Evolutionary conservation across 257 asterid species (phyloP).

Genomic region (Ligustrum vulgare): DNA sequence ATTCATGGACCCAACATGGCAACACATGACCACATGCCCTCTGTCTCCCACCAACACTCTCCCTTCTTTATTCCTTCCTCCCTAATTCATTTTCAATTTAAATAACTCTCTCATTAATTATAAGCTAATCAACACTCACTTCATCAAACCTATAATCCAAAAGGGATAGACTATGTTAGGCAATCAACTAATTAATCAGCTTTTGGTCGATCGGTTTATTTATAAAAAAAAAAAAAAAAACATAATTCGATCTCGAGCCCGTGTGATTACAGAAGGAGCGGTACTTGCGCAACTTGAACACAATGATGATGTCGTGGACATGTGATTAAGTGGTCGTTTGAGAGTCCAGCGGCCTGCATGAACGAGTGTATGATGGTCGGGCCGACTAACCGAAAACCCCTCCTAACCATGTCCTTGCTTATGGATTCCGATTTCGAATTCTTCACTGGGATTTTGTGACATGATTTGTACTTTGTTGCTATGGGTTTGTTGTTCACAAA

Average conservation of each 20-base stretch:
- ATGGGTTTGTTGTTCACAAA: constrained; percentile 69
- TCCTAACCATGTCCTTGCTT: constrained; percentile 82
- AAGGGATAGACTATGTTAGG: constrained; percentile 11
- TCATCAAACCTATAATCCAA: constrained; percentile 5
- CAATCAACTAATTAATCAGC: constrained; percentile 13
- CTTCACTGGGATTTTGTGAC: constrained; percentile 79
- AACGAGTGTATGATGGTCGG: constrained; percentile 79
- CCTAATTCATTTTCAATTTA: constrained; percentile 6
- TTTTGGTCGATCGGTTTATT: not conserved
- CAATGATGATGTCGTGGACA: constrained; percentile 54
- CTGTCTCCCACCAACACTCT: constrained; percentile 30
- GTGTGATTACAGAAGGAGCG: not conserved
- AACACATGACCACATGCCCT: constrained; percentile 45
- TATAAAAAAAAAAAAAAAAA: not conserved
- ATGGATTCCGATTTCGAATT: constrained; percentile 82
- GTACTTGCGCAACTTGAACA: not conserved
- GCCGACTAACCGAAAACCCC: constrained; percentile 77
- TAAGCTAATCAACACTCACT: not conserved
- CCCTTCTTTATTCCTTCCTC: constrained; percentile 21
- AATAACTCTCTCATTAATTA: constrained; percentile 14
- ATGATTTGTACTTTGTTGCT: constrained; percentile 52
- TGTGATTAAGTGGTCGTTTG: constrained; percentile 73
- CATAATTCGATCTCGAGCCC: not conserved
- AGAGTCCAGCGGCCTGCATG: constrained; percentile 90
- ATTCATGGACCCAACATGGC: constrained; percentile 22